phyloP scores from a whole-genome alignment of 1,139 yeast genomes.

The Eremothecium cymbalariae region DNA sequence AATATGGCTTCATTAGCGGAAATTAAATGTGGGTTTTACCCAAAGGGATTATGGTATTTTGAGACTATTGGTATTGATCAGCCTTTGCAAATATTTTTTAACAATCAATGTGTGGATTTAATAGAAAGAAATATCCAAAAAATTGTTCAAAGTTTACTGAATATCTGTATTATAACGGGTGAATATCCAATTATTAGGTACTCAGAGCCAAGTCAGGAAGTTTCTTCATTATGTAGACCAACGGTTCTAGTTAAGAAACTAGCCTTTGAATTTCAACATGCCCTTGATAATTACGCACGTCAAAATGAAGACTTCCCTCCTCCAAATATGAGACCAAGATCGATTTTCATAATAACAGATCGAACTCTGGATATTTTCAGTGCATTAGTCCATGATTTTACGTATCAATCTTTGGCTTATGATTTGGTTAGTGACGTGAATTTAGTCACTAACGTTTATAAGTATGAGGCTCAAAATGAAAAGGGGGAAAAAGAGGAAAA shows the following conservation, averaged over 20 bases:
- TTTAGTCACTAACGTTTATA: slow-evolving; percentile 43
- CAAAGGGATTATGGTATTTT: slow-evolving; percentile 44
- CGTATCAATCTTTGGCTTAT: slow-evolving; percentile 90
- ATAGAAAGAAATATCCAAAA: slow-evolving; percentile 49
- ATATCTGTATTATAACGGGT: slow-evolving; percentile 68
- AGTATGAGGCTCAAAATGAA: slow-evolving; percentile 55
- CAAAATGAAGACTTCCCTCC: slow-evolving; percentile 55
- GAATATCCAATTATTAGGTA: slow-evolving; percentile 84
- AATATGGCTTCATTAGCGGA: slow-evolving; percentile 31
- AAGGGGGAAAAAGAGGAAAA: slow-evolving; percentile 44
- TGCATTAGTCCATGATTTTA: slow-evolving; percentile 82
- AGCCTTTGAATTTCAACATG: slow-evolving; percentile 64
- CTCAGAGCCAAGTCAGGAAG: slow-evolving; percentile 40
- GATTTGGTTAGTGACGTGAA: slow-evolving; percentile 46
- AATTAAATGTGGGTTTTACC: slow-evolving; percentile 37
- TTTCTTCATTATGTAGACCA: slow-evolving; percentile 44
- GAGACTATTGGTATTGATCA: slow-evolving; percentile 35
- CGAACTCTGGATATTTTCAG: slow-evolving; percentile 77
- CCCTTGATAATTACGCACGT: slow-evolving; percentile 69
- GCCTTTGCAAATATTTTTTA: slow-evolving; percentile 69
- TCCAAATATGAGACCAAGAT: slow-evolving; percentile 51
- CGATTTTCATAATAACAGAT: slow-evolving; percentile 70
- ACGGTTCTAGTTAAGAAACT: slow-evolving; percentile 61
- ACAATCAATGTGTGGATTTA: slow-evolving; percentile 53
- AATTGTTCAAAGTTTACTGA: slow-evolving; percentile 55